Evolutionary conservation across 805 yeast genomes (phyloP).

Genomic region (Schwanniomyces sp.): DNA sequence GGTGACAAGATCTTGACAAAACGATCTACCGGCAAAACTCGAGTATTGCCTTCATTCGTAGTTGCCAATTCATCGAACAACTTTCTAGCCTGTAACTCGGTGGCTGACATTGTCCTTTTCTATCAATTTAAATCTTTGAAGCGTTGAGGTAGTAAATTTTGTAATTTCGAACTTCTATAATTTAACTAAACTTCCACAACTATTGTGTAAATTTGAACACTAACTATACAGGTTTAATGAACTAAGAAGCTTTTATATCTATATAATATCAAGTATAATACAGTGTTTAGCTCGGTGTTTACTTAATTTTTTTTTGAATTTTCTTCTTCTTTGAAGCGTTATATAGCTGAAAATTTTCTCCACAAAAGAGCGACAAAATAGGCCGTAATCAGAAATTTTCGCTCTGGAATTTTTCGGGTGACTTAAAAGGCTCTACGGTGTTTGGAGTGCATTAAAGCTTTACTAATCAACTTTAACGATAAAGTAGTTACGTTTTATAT

Average conservation of each 20-base stretch:
- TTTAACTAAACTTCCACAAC: not conserved
- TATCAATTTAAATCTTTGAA: not conserved
- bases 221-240: not conserved
- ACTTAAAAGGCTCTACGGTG: not conserved
- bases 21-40: constrained; percentile 32
- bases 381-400: not conserved
- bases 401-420: constrained; percentile 1
- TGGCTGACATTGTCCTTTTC: not conserved
- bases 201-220: not conserved
- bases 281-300: constrained; percentile 1
- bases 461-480: too few species aligned
- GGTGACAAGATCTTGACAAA: constrained; percentile 41
- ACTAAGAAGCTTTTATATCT: not conserved
- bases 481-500: too few species aligned
- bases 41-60: constrained; percentile 16
- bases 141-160: not conserved
- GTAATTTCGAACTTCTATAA: not conserved
- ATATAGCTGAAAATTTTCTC: constrained; percentile 2
- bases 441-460: not conserved
- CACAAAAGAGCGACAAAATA: not conserved
- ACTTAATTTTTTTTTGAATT: not conserved
- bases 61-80: constrained; percentile 41
- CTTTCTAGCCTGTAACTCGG: constrained; percentile 28
- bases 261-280: not conserved
- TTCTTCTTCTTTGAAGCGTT: not conserved